Evolutionary conservation across 2,329 filamentous ascomycete species (phyloP), one percentile per base, ranked within the genome.

Genomic region (Lachnellula subtilissima): DNA sequence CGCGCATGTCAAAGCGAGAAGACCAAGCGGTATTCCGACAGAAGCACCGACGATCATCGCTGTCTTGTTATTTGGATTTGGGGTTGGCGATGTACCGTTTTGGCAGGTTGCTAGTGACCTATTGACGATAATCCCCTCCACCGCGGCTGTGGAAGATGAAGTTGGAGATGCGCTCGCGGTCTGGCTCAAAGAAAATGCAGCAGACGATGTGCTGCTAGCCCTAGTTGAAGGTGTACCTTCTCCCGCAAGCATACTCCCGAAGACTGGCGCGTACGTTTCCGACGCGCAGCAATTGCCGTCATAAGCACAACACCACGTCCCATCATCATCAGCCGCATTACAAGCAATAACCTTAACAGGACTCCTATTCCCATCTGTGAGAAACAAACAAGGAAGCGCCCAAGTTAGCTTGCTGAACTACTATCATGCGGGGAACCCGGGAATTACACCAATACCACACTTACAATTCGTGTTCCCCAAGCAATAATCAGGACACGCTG

Each of bases 241-340:
- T 39, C 52, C 52, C 15, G 50, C 52, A 39, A 61, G 60, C 4
- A 59, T 61, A 2, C 61, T 60, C 25, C 59, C 55, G 28, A 59
- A 60, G 17, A 14, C 35, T 6, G 51, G 48, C 14, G 32, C 19
- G 47, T 35, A 61, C 8, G 54, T 58, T 14, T 45, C 47, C 19
- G 25, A 39, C 2, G 50, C 51, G 37, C 54, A 61, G 37, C 54
- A 59, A 37, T 58, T 59, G 4, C 53, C 56, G 17, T 64, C 32
- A 48, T 63, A 63, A n/a, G 59, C 57, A 49, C 55, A 63, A 40
- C 59, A 63, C 61, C 59, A 64, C 7, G 57, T 45, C 28, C 55
- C 57, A 22, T 50, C 50, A 5, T 40, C 52, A n/a, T n/a, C 17
- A 15, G 40, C 56, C 8, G 36, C 45, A 47, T 60, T 43, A 28